phyloP scores from a whole-genome alignment of 176 grass and related monocot species.

The Paspalum notatum region DNA sequence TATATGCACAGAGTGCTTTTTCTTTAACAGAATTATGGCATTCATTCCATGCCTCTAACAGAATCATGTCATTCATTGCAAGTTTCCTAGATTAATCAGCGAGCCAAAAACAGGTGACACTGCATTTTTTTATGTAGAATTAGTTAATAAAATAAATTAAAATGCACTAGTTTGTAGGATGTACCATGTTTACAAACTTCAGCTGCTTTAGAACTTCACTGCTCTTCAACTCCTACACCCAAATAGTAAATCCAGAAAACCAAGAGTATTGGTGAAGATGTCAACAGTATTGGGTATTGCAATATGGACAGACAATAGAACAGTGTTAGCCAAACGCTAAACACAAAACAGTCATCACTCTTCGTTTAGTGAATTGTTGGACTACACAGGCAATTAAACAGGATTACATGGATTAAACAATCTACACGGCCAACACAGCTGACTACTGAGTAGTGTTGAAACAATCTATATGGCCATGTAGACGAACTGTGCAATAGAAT shows the following conservation, averaged over 20 bases:
- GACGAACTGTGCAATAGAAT: background rate
- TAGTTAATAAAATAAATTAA: background rate
- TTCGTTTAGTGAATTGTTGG: no score
- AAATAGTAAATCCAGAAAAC: constrained; percentile 39
- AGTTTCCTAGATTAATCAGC: constrained; percentile 21
- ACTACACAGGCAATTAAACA: no score
- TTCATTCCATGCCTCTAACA: background rate
- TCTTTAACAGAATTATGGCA: constrained; percentile 25
- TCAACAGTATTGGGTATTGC: background rate
- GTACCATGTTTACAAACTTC: constrained; percentile 72
- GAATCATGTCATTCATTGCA: background rate
- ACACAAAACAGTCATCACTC: no score
- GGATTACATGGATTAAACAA: no score
- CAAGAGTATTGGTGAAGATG: constrained; percentile 10
- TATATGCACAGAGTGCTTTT: no score
- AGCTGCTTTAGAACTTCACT: constrained; percentile 80
- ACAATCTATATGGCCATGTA: background rate
- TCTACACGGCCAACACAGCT: no score
- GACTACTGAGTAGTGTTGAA: no score
- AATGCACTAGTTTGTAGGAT: constrained; percentile 36
- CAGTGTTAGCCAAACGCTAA: no score
- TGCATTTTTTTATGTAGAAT: background rate
- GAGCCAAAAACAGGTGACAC: background rate
- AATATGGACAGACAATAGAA: background rate
- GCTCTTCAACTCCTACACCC: constrained; percentile 74